Conservation (phyloP, 805 yeast genomes). For the Jamesozyma gamospora region DNA sequence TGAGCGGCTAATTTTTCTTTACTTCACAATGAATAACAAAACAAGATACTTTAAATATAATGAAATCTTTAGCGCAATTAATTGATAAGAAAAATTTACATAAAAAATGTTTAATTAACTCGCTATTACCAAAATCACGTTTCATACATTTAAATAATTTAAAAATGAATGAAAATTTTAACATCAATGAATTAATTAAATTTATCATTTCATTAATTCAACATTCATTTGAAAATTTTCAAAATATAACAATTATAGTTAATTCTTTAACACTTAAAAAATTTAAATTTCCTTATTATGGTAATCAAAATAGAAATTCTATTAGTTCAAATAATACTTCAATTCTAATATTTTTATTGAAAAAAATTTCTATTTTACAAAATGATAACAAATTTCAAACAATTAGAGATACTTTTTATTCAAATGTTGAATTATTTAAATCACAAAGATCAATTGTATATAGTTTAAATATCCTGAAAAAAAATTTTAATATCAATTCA, state of each 20-base stretch:
- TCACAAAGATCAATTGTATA: slow-evolving; percentile 37
- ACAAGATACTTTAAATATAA: background rate
- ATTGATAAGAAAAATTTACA: slow-evolving; percentile 4
- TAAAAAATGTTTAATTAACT: slow-evolving; percentile 7
- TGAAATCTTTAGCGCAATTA: slow-evolving; percentile 4
- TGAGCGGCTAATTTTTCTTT: no score
- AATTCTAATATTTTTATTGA: slow-evolving; percentile 12
- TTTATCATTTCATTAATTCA: slow-evolving; percentile 11
- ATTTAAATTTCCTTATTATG: slow-evolving; percentile 9
- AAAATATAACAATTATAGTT: slow-evolving; percentile 1
- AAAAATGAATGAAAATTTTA: background rate
- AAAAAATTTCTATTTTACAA: slow-evolving; percentile 7
- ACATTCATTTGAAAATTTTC: slow-evolving; percentile 18
- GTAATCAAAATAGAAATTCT: background rate
- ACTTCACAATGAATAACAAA: no score
- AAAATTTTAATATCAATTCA: slow-evolving; percentile 29
- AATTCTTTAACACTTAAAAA: background rate
- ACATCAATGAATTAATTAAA: slow-evolving; percentile 5
- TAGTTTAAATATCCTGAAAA: slow-evolving; percentile 32
- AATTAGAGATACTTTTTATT: slow-evolving; percentile 50
- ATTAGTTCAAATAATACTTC: slow-evolving; percentile 6
- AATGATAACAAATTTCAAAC: slow-evolving; percentile 11
- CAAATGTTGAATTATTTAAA: slow-evolving; percentile 44
- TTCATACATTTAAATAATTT: slow-evolving; percentile 5
- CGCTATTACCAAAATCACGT: slow-evolving; percentile 13